Base-by-base conservation (phyloP, 208 protist species). In the Trypanosoma scelopori region DNA sequence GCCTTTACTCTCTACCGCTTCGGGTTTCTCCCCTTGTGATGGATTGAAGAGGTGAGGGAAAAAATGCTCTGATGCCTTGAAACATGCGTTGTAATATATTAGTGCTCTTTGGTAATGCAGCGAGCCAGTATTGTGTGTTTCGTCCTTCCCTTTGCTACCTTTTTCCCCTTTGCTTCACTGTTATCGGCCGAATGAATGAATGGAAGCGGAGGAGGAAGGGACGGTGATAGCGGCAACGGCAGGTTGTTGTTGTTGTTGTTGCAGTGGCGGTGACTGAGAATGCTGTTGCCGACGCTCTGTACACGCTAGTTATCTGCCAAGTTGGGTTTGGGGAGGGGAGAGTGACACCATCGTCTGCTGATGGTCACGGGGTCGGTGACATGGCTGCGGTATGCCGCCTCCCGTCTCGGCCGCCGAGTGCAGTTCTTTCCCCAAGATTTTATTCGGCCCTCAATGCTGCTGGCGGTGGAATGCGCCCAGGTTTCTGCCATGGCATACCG, bases 1-100 rank as follows among this genome's bases (percentile, higher is more conserved):
- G 78, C 84, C 4, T 93, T 93, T 55, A 70, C 79, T 28, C 77
- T 93, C 18, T 93, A 87, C 61, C 83, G 87, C 35, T 93, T 93
- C 65, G 87, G 87, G 16, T 93, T 93, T 52, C 78, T 93, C 63
- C 87, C 87, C 5, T 35, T 73, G 15, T 74, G 42, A 66, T 52
- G 23, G 15, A 27, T n/a, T n/a, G 39, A 18, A 30, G 13, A 63
- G 27, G 23, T 4, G 46, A 51, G 27, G 22, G 43, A 47, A 20
- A n/a, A 30, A 49, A 41, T 7, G 28, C 16, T 45, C 9, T 37
- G 12, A 30, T 32, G 30, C 3, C 5, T 58, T 30, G 42, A 16
- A 15, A 5, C 9, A 23, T 58, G 28, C 30, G 37, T 58, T 58
- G n/a, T n/a, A n/a, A n/a, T n/a, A n/a, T n/a, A n/a, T n/a, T n/a